These are phyloP conservation scores for Syncephalis plumigaleata DNA, from an alignment of 371 early-diverging fungal genomes.

Conservation along the genomic window DNA sequence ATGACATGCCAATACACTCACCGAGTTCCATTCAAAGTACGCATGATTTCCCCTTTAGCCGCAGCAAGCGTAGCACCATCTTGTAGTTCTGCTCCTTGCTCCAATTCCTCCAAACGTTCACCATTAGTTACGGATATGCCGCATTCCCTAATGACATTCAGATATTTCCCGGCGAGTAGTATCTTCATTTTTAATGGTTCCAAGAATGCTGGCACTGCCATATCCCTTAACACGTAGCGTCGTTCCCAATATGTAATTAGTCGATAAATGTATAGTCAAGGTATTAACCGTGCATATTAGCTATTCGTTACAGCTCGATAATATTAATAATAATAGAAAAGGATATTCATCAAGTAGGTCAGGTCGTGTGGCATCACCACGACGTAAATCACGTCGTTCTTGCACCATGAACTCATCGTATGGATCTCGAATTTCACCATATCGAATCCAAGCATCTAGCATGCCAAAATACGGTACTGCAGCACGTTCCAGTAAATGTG, in stretches of 20 bases:
- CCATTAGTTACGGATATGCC: conserved; percentile 19
- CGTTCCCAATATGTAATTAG: conserved; percentile 72
- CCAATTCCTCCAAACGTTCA: conserved; percentile 2
- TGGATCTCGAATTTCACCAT: conserved; percentile 68
- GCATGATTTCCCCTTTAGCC: conserved; percentile 27
- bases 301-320: too few relatives aligned
- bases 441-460: conserved; percentile 73
- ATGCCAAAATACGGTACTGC: conserved; percentile 67
- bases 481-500: conserved; percentile 53
- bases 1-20: conserved; percentile 14
- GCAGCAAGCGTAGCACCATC: conserved; percentile 5
- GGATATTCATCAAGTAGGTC: neutral
- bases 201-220: conserved; percentile 56
- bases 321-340: too few relatives aligned
- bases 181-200: conserved; percentile 57
- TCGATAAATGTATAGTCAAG: neutral
- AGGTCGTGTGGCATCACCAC: neutral
- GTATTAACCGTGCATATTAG: conserved; percentile 11
- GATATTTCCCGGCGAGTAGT: conserved; percentile 79
- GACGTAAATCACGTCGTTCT: conserved; percentile 13
- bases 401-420: conserved; percentile 85
- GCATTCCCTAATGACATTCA: conserved; percentile 83
- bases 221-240: conserved; percentile 45
- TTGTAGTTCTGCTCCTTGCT: conserved; percentile 4
- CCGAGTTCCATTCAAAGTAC: conserved; percentile 37